A percentile compares a stretch with the other conserved stretches of the same genome.
Evolutionary conservation across 352 stramenopile genomes (phyloP).

Genomic region (Phytophthora litchii): DNA sequence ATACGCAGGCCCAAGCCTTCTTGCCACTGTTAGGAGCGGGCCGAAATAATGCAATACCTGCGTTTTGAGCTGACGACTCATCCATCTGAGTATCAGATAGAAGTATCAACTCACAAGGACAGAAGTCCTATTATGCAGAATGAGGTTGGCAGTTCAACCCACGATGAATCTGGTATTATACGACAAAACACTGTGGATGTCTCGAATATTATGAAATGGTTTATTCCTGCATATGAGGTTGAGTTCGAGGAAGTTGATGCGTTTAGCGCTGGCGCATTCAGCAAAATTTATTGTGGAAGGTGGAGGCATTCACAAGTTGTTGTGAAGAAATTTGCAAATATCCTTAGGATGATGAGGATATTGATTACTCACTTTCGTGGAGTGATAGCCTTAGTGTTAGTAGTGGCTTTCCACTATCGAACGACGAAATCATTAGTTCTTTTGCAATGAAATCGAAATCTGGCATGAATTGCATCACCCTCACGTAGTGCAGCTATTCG

Average conservation of each 20-base stretch:
- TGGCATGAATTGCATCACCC: constrained; percentile 26
- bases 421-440: neutral
- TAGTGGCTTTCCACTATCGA: no score
- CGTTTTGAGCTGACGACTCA: constrained; percentile 16
- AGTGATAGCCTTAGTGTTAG: neutral
- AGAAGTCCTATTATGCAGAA: no score
- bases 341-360: neutral
- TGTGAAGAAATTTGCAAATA: constrained; percentile 29
- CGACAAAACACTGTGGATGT: neutral
- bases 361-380: neutral
- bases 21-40: no score
- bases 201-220: constrained; percentile 11
- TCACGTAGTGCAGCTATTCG: constrained; percentile 27
- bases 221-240: constrained; percentile 32
- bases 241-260: constrained; percentile 21
- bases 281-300: constrained; percentile 16
- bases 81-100: no score
- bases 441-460: constrained; percentile 25
- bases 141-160: neutral
- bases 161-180: neutral
- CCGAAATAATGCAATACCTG: neutral
- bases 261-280: constrained; percentile 20
- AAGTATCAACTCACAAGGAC: no score
- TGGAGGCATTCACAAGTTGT: constrained; percentile 20
- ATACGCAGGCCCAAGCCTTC: no score